Evolutionary conservation across 345 rosid genomes (phyloP), one percentile per base, ranked within the genome.

Genomic region (Salix exigua): DNA sequence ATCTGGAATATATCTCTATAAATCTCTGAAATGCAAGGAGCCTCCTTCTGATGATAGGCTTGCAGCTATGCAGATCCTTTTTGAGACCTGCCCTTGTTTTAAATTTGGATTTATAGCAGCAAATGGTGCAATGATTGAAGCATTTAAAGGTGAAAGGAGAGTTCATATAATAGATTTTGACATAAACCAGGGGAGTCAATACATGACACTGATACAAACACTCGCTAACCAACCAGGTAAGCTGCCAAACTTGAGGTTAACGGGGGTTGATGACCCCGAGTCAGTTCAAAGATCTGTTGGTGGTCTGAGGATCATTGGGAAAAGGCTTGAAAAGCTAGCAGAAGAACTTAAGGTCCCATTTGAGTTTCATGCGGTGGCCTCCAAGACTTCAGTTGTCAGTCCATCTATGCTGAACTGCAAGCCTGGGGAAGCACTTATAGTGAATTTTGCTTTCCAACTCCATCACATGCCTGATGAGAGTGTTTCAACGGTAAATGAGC

Each of bases 401-500:
- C 96, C 99, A 33, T 81, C 89, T 0, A 89, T 89, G 88, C 90
- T 96, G 21, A 82, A 86, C 40, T 82, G 84, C 79, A 87, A 73
- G 69, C 85, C 89, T 0, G 94, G 92, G 73, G 99, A 96, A 82
- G 91, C 97, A 31, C 82, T 96, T 10, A 25, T 93, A 0, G 97
- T 96, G 6, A 96, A 96, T 87, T 96, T 96, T 71, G 94, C 99
- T n/a, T 96, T 91, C 82, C 99, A 91, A 77, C 97, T 96, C 68
- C 99, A 96, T 83, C 99, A 96, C 87, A 93, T 96, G 98, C 99
- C 99, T 9, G 99, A 96, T 68, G 99, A 96, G 86, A 96, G 99
- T 63, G 99, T 96, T 66, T 92, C 99, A 28, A 91, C 93, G 1
- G 89, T 90, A 25, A 96, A 96, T 61, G 89, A 86, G 84, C 88